Evolutionary conservation across 768 basidiomycete species (phyloP), one percentile per base, ranked within the genome.

Genomic region (Inosperma sp.): DNA sequence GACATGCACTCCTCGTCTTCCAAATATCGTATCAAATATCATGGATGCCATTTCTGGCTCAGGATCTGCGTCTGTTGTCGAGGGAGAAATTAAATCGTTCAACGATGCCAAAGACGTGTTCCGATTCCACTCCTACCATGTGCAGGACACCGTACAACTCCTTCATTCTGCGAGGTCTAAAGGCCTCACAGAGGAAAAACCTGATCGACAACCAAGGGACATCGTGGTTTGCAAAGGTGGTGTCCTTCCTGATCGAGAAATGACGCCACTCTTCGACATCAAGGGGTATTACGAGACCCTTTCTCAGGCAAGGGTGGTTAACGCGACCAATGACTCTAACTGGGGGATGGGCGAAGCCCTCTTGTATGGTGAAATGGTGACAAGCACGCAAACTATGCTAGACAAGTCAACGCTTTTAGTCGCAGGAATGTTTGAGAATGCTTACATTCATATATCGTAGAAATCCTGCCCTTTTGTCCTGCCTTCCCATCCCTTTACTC

Each of bases 341-440:
- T 81, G 81, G 77, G 77, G 80, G 2, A 65, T 88, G 4, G 93
- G 93, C 0, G 91, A 94, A 53, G 76, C 81, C 30, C 62, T 97
- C 23, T 57, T 94, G 7, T 97, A 97, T 56, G 86, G 88, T 26
- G 91, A 96, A 65, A 82, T 83, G 0, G 87, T 99, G 9, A 92
- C 92, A 2, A 93, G 90, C 57, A 98, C 95, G 0, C 96, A 98
- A 65, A 93, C 92, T 2, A 81, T 97, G 79, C 73, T 98, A 4
- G 91, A 96, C 62, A 88, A 84, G 95, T 93, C 56, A 68, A 86
- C 68, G 7, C 16, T 37, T 37, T 5, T n/a, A 16, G 25, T 50
- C 37, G 25, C 36, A 12, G 22, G 48, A 7, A 17, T 50, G n/a
- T 19, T 16, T 27, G 44, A 16, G 3, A 13, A 48, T 48, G 41